Evolutionary conservation across 225 moss, liverwort and hornwort species (phyloP).

Genomic region (Polytrichum commune): DNA sequence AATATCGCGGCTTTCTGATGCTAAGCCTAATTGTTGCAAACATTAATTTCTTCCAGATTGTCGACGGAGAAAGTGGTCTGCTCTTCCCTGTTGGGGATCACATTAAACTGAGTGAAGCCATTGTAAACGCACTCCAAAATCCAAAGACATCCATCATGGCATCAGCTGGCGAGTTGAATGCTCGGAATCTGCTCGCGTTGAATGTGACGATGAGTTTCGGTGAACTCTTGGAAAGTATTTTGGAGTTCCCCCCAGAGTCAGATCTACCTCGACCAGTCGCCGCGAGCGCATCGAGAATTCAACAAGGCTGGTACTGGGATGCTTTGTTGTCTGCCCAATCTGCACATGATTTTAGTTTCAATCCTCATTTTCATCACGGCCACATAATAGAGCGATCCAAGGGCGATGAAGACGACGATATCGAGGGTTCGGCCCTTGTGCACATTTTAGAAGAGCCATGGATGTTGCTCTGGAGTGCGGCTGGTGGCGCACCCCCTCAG

Average conservation of each 20-base stretch:
- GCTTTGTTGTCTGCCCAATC: constrained; percentile 29
- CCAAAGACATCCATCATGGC: constrained; percentile 36
- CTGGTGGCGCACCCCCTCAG: constrained; percentile 8
- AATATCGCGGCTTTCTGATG: too few species aligned
- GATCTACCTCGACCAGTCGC: constrained; percentile 48
- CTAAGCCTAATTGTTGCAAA: not conserved
- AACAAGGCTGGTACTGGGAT: constrained; percentile 82
- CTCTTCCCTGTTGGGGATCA: constrained; percentile 77
- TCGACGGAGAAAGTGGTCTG: constrained; percentile 66
- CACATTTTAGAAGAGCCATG: constrained; percentile 41
- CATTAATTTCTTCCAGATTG: constrained; percentile 43
- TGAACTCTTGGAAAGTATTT: constrained; percentile 68
- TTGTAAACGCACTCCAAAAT: constrained; percentile 31
- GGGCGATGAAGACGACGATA: constrained; percentile 20
- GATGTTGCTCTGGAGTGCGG: constrained; percentile 13
- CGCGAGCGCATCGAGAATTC: constrained; percentile 33
- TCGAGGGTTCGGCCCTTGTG: constrained; percentile 31
- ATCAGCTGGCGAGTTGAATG: constrained; percentile 44
- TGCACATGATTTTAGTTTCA: not conserved
- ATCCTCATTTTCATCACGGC: constrained; percentile 22
- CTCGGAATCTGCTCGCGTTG: constrained; percentile 49
- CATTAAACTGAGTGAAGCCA: constrained; percentile 49
- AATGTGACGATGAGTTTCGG: constrained; percentile 68
- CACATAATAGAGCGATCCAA: constrained; percentile 12
- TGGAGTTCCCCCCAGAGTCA: constrained; percentile 72